Evolutionary conservation across 345 rosid genomes (phyloP).

Genomic region (Moringa oleifera): DNA sequence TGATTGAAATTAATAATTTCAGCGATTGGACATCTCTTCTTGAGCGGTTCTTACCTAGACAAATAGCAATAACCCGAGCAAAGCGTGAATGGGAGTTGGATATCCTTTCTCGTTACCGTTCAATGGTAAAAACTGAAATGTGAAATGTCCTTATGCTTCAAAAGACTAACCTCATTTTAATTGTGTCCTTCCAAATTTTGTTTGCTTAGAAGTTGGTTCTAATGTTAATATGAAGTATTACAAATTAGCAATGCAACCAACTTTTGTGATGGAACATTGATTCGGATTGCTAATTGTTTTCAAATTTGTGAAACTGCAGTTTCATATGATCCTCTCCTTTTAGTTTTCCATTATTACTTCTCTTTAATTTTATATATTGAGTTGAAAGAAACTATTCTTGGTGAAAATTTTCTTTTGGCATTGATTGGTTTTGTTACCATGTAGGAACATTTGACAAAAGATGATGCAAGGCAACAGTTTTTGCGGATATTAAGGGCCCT

Average conservation of each 20-base stretch:
- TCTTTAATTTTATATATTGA: background rate
- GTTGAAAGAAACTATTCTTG: slow-evolving; percentile 1
- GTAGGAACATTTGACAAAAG: slow-evolving; percentile 87
- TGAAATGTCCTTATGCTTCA: background rate
- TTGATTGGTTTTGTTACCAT: slow-evolving; percentile 14
- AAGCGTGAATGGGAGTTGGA: slow-evolving; percentile 96
- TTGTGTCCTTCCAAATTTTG: background rate
- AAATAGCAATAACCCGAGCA: slow-evolving; percentile 92
- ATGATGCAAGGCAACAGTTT: slow-evolving; percentile 96
- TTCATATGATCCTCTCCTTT: background rate
- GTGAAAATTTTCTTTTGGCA: slow-evolving; percentile 7
- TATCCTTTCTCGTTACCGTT: slow-evolving; percentile 81
- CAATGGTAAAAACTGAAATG: slow-evolving; percentile 49
- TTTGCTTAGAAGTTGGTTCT: background rate
- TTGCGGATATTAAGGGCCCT: slow-evolving; percentile 70
- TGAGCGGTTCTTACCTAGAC: slow-evolving; percentile 87
- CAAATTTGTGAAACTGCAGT: background rate
- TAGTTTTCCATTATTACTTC: background rate
- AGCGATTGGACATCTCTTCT: slow-evolving; percentile 93
- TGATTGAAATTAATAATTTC: slow-evolving; percentile 16
- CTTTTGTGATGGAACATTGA: too few relatives aligned
- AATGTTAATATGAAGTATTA: too few relatives aligned
- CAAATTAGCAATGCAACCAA: too few relatives aligned
- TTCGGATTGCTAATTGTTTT: background rate
- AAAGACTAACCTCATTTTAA: background rate